Base-by-base conservation (phyloP, 176 grass and related monocot genomes). In the Carex myosuroides region DNA sequence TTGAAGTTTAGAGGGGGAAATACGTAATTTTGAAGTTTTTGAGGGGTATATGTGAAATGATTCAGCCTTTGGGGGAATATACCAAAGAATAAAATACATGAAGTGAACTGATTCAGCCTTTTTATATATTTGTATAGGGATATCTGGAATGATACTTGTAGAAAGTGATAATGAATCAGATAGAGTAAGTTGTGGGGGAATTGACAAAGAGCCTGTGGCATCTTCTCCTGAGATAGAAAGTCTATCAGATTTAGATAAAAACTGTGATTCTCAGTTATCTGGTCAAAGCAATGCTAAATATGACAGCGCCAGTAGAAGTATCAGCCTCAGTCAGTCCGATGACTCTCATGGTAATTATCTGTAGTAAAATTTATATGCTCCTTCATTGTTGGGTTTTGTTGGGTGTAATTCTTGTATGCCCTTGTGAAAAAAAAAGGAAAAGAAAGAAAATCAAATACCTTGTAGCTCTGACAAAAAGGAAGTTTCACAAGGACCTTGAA, bases 161-260 rank as follows among this genome's bases (percentile, higher is more conserved):
- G 60, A 82, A 24, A 82, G 60, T 29, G 80, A 82, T 48, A 60
- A 63, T 32, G 80, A 82, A 76, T 76, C 46, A 13, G 71, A 76
- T 26, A 54, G 46, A 60, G 57, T 14, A 39, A 60, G 7, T 22
- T 58, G 10, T 30, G 7, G 9, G 12, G 8, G 14, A 53, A 24
- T 46, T 52, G n/a, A 32, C 16, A 48, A 64, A 44, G 37, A 52
- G n/a, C 8, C 55, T 35, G 48, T 22, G 65, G 60, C 21, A 48
- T 82, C 62, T 52, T 82, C 33, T 29, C 39, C 41, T 67, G 59
- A 82, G 13, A 64, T 64, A 48, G 37, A 64, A 26, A 82, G 20
- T 66, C 50, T 64, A 14, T 82, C 37, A 14, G 59, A 64, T 53
- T 62, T 82, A 16, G 59, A 64, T 67, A 82, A 82, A 46, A 8